These are phyloP conservation scores for Cronartium ribicola DNA, from an alignment of 1,284 basidiomycete genomes.

Conservation along the genomic window DNA sequence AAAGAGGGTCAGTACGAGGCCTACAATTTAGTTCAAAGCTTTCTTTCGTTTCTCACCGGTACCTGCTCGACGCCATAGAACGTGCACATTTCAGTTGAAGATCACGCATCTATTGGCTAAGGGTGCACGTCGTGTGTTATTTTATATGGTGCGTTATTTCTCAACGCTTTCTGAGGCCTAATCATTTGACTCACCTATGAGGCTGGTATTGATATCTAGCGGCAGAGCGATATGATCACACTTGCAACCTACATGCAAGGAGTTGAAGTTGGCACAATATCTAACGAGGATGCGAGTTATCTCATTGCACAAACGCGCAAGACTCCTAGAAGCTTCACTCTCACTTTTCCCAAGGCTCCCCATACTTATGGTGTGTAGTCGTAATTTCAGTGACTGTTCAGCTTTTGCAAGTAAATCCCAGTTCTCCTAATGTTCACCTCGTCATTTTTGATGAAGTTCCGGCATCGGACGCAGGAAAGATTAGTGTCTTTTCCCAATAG, in stretches of 20 bases:
- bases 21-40: too few relatives aligned
- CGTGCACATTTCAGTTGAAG: conserved; percentile 18
- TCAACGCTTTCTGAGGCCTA: not conserved
- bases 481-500: conserved; percentile 2
- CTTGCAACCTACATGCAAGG: conserved; percentile 16
- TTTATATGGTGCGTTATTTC: conserved; percentile 30
- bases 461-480: not conserved
- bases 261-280: conserved; percentile 13
- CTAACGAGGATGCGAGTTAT: conserved; percentile 14
- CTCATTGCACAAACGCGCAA: conserved; percentile 11
- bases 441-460: not conserved
- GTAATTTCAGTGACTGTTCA: not conserved
- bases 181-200: not conserved
- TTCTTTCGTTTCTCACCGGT: not conserved
- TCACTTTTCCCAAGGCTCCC: conserved; percentile 1
- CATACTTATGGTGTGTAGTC: conserved; percentile 16
- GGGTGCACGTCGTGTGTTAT: conserved; percentile 31
- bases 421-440: not conserved
- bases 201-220: too few relatives aligned
- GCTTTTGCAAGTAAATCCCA: conserved; percentile 16
- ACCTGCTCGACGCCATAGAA: conserved; percentile 7
- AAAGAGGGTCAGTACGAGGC: conserved; percentile 3
- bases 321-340: conserved; percentile 8
- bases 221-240: conserved; percentile 5
- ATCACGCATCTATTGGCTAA: conserved; percentile 14